Evolutionary conservation across 2,329 filamentous ascomycete species (phyloP), one percentile per base, ranked within the genome.

Genomic region (Cordyceps cicadae): DNA sequence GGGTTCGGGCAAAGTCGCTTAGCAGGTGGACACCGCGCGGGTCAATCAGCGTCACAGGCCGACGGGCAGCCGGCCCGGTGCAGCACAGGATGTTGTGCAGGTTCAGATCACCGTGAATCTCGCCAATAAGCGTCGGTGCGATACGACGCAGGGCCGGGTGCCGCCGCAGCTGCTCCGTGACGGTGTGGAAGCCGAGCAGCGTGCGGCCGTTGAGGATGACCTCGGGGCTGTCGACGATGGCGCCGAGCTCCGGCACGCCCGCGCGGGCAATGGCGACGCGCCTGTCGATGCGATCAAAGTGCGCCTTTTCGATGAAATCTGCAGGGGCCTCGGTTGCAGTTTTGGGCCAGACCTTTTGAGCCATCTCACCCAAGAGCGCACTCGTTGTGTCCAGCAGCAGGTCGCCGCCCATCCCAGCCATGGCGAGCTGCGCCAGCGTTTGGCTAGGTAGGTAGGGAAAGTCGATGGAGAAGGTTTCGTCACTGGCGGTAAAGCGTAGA

Each of bases 391-490:
- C 24, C 59, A 66, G 62, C 64, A 69, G 64, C 67, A 67, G 66
- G 62, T 63, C 61, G 62, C 53, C 63, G 53, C 64, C 66, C 66
- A 68, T 63, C 66, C 63, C 66, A 60, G 68, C 68, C 68, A 70
- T 68, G 62, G 62, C 51, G 3, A 60, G 51, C 45, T 60, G 51
- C 19, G 51, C 58, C 19, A 60, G 50, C 9, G 58, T 54, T 5
- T 60, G 58, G 43, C 58, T 60, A 9, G 58, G 39, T 17, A 60
- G 32, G 32, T 60, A 60, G 21, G 58, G 58, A 32, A 60, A 60
- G 24, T 60, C 51, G 32, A 60, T 54, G 32, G 58, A 54, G 24
- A 60, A 54, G 7, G 43, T 34, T 3, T 54, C 51, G 5, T 32
- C 58, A 5, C 14, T 43, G 11, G 50, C 58, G 0, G 51, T 60